Evolutionary conservation across 495 filamentous ascomycete species (phyloP).

Genomic region (Penicillium manginii): DNA sequence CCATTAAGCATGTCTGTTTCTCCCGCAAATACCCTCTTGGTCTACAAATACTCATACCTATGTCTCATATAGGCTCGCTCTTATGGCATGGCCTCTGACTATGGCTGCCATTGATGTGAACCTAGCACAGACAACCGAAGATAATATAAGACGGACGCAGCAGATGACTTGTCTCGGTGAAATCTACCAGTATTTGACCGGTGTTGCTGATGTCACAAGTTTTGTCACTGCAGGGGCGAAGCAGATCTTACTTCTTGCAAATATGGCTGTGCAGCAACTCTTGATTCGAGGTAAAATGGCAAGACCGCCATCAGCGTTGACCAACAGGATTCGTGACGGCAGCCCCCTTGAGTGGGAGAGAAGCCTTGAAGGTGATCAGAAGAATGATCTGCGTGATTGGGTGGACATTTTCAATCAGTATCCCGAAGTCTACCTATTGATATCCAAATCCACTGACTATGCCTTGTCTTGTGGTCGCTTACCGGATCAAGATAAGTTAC

Average conservation of each 20-base stretch:
- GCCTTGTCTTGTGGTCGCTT: constrained; percentile 1
- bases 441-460: constrained; percentile 4
- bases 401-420: neutral
- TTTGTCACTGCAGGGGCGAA: neutral
- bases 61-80: neutral
- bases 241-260: constrained; percentile 1
- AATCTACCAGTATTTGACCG: neutral
- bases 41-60: neutral
- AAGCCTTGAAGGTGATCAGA: neutral
- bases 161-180: neutral
- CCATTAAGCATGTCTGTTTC: constrained; percentile 1
- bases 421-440: neutral
- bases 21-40: neutral
- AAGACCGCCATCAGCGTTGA: neutral
- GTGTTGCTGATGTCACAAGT: neutral
- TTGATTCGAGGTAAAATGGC: neutral
- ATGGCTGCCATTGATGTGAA: neutral
- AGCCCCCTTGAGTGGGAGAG: neutral
- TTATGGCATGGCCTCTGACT: constrained; percentile 2
- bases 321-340: neutral
- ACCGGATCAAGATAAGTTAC: constrained; percentile 2
- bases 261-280: neutral
- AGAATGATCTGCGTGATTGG: neutral
- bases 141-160: neutral
- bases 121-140: neutral